phyloP scores from a whole-genome alignment of 2,329 filamentous ascomycete species.

The Didymellaceae sp. region DNA sequence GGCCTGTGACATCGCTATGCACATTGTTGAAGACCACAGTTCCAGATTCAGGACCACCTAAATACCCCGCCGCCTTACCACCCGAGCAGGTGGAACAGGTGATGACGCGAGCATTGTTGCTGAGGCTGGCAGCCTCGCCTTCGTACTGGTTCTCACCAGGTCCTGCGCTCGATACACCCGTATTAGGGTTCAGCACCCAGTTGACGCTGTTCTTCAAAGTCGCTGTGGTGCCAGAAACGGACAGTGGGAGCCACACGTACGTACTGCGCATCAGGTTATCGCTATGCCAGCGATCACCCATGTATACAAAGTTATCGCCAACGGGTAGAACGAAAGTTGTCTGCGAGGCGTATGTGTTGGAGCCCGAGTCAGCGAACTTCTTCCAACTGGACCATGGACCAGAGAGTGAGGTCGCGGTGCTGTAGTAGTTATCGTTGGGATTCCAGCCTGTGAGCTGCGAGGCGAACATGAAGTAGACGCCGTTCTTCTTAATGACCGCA shows the following conservation, averaged over 20 bases:
- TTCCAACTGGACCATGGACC: slow-evolving; percentile 69
- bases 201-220: slow-evolving; percentile 60
- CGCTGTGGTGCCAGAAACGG: slow-evolving; percentile 60
- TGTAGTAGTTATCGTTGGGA: slow-evolving; percentile 70
- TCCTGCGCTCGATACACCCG: slow-evolving; percentile 54
- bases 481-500: slow-evolving; percentile 66
- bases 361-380: slow-evolving; percentile 63
- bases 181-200: slow-evolving; percentile 59
- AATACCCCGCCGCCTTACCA: slow-evolving; percentile 57
- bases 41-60: slow-evolving; percentile 55
- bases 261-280: slow-evolving; percentile 66
- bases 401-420: slow-evolving; percentile 62
- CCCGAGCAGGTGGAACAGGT: slow-evolving; percentile 62
- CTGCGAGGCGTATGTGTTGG: slow-evolving; percentile 66
- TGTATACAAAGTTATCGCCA: slow-evolving; percentile 60
- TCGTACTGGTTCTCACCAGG: slow-evolving; percentile 59
- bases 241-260: slow-evolving; percentile 70
- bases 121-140: slow-evolving; percentile 57
- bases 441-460: slow-evolving; percentile 59
- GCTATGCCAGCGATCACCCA: slow-evolving; percentile 71
- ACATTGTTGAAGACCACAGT: slow-evolving; percentile 58
- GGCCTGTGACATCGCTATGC: slow-evolving; percentile 52
- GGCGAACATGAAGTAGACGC: slow-evolving; percentile 70
- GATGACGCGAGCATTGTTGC: slow-evolving; percentile 54
- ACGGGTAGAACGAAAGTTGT: slow-evolving; percentile 64